phyloP scores from a whole-genome alignment of 176 grass and related monocot genomes.

The Bonia amplexicaulis region DNA sequence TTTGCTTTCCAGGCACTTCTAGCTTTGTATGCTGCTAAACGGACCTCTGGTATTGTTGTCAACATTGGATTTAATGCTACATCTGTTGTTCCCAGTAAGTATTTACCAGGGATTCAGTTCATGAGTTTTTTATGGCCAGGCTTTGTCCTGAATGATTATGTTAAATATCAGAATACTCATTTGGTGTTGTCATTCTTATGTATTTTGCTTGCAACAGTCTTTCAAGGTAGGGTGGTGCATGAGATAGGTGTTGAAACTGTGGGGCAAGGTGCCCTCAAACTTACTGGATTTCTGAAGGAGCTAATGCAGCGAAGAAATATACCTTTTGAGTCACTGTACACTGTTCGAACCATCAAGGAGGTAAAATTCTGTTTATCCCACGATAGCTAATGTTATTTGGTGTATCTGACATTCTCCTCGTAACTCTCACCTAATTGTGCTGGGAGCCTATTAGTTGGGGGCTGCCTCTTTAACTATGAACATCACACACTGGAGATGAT shows the following conservation, averaged over 20 bases:
- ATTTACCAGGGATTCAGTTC: not conserved
- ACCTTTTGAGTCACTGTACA: conserved; percentile 73
- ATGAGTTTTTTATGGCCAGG: not conserved
- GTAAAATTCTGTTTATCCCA: conserved; percentile 31
- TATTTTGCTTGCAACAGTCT: conserved; percentile 54
- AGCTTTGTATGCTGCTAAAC: conserved; percentile 83
- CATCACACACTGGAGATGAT: not conserved
- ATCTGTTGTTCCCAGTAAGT: conserved; percentile 80
- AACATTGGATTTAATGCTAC: conserved; percentile 93
- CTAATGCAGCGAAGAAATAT: conserved; percentile 70
- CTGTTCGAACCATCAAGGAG: conserved; percentile 90
- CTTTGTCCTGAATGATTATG: not conserved
- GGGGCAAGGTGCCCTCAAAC: conserved; percentile 78
- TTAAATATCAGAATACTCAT: not conserved
- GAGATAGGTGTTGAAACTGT: conserved; percentile 84
- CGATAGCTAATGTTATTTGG: not conserved
- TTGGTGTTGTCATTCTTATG: conserved; percentile 22
- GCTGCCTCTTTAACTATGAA: not conserved
- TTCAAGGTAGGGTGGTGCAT: conserved; percentile 70
- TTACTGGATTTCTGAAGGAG: conserved; percentile 92
- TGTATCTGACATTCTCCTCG: not conserved
- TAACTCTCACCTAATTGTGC: not conserved
- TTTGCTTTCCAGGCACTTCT: conserved; percentile 69
- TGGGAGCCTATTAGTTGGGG: not conserved
- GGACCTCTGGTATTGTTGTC: conserved; percentile 82